Base-by-base conservation (phyloP, 306 rosid species). In the Quercus cerris region DNA sequence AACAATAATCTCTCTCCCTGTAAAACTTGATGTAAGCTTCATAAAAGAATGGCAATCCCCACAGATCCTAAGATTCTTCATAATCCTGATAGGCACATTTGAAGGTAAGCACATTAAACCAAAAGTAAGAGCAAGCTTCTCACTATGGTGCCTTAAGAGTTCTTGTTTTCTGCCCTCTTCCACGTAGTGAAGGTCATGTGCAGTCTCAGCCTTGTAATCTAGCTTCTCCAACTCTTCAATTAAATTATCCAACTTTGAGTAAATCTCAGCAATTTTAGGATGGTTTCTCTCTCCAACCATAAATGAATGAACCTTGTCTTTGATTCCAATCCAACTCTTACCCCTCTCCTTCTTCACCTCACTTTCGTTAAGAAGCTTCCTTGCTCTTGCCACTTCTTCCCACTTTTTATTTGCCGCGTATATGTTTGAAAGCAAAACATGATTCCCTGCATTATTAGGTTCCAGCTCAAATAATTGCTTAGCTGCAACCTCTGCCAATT, bases 11-110 rank as follows among this genome's bases (percentile, higher is more conserved):
- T 82, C 89, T 82, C 93, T 81, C 70, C 78, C 78, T 4, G 82
- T 78, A 51, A 79, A 84, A 77, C 81, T 81, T 49, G 93, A 93
- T 3, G 80, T 23, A 75, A 89, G 76, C 89, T 95, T 93, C 97
- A 95, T 87, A 80, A 93, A 95, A 25, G 85, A 82, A 77, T 95
- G 97, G 82, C 98, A 93, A 79, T 95, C 97, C 77, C 91, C 97
- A 84, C 99, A 94, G 52, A 93, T 94, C 80, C 97, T 92, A 68
- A 93, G 94, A 75, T 94, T 93, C 85, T 94, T 94, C 90, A 93
- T 94, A 76, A 94, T 90, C 83, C 95, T 89, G 78, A 94, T 88
- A 46, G 97, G 92, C 55, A 78, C 86, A 80, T 76, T 81, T 54
- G 80, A 25, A 55, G 97, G 95, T 74, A 91, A 91, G 81, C 89